phyloP scores from a whole-genome alignment of 768 basidiomycete species.

The Leccinum disarticulatum region DNA sequence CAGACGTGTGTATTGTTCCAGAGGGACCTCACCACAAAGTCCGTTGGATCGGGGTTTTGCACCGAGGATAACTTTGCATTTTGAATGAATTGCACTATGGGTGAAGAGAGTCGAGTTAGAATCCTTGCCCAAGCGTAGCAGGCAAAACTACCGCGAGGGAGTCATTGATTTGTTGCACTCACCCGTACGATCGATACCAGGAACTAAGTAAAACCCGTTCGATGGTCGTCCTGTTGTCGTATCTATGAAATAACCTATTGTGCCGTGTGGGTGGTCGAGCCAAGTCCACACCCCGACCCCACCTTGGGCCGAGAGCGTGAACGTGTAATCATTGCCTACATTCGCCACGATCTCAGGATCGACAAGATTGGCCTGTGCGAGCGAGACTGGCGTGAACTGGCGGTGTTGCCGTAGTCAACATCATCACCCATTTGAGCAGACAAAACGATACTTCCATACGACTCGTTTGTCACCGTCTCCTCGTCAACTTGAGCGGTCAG shows the following conservation, averaged over 20 bases:
- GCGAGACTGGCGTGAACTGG: no score
- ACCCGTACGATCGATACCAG: conserved; percentile 52
- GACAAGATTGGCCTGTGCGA: no score
- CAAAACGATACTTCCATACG: no score
- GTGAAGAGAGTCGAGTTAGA: neutral
- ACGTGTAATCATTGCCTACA: no score
- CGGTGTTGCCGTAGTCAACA: no score
- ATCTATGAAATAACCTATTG: conserved; percentile 53
- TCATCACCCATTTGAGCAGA: no score
- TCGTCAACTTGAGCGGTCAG: no score
- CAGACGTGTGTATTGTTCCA: conserved; percentile 51
- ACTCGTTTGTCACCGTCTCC: no score
- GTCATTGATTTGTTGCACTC: conserved; percentile 16
- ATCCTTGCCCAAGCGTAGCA: neutral
- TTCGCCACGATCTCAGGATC: no score
- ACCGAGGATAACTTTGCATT: conserved; percentile 41
- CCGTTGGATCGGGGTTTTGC: conserved; percentile 36
- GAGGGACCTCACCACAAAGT: conserved; percentile 51
- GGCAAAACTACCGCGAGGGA: neutral
- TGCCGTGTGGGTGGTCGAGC: conserved; percentile 58
- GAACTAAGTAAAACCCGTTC: conserved; percentile 57
- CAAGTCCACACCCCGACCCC: conserved; percentile 60
- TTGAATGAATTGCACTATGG: conserved; percentile 41
- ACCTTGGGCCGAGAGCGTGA: no score
- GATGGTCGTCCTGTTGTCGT: conserved; percentile 38